Evolutionary conservation across 2,329 filamentous ascomycete genomes (phyloP).

Genomic region (Arthrinium phaeospermum): DNA sequence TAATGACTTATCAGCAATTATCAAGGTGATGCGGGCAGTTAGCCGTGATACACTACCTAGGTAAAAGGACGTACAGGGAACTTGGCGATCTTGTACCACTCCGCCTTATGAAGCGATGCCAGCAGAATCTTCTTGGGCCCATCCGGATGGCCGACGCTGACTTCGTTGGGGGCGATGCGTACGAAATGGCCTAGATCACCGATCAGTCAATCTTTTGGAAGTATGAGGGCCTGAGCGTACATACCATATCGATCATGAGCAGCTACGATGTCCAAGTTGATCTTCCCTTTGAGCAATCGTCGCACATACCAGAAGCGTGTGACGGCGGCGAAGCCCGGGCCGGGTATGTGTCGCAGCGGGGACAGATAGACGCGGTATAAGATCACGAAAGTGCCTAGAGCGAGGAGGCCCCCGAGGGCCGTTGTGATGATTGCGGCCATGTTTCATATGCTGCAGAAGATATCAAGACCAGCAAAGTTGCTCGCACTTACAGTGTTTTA

Average conservation of each 20-base stretch:
- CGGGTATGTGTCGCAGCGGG: conserved; percentile 40
- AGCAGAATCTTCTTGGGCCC: conserved; percentile 45
- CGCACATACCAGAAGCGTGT: conserved; percentile 47
- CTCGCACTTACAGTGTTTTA: not conserved
- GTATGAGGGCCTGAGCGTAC: not conserved
- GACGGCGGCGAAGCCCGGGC: conserved; percentile 47
- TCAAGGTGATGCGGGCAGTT: rapidly evolving
- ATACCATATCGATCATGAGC: conserved; percentile 46
- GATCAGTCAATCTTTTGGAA: too few species aligned
- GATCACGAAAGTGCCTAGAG: not conserved
- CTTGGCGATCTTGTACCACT: conserved; percentile 43
- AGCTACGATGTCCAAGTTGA: conserved; percentile 41
- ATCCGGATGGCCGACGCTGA: conserved; percentile 49
- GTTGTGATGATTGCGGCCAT: not conserved
- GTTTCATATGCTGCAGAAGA: not conserved
- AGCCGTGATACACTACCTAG: conserved; percentile 37
- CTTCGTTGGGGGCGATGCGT: conserved; percentile 48
- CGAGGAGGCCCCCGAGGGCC: not conserved
- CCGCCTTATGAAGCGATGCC: conserved; percentile 38
- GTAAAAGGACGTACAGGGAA: conserved; percentile 47
- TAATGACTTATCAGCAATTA: not conserved
- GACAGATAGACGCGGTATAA: conserved; percentile 9
- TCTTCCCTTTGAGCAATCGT: conserved; percentile 44
- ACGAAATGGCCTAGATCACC: conserved; percentile 43
- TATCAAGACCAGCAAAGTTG: too few species aligned